Base-by-base conservation (phyloP, 2,329 filamentous ascomycete species). In the Apiospora saccharicola region DNA sequence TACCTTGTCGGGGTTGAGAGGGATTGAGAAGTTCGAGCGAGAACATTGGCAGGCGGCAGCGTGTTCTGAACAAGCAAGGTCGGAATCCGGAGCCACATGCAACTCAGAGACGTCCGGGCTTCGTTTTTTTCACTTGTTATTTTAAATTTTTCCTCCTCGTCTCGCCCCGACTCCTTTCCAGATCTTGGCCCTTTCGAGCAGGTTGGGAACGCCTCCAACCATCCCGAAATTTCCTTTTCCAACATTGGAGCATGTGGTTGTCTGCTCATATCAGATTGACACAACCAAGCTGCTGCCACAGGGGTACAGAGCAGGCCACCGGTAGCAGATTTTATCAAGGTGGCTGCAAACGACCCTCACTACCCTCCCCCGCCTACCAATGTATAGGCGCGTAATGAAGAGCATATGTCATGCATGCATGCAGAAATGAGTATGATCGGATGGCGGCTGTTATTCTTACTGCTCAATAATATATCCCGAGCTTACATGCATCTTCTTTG, bases 171-270 rank as follows among this genome's bases (percentile, higher is more conserved):
- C 57, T 64, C 57, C 30, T 64, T 41, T 41, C 34, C 30, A 64
- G 57, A n/a, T 10, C 57, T 64, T 41, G 34, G 8, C 57, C 34
- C 57, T 24, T 41, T 64, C 57, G 34, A 64, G 22, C 19, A 64
- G 57, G 57, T 41, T 64, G 57, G 57, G 30, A 41, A 24, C 57
- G 57, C 57, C 57, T 64, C 57, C 57, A 41, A 64, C 57, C 57
- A 64, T 64, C 34, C 57, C 57, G 57, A 64, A 64, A 41, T 64
- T 64, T 64, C 57, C 34, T 64, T 64, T 61, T n/a, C 57, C 34
- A 41, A 41, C 57, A 64, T 41, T 41, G 22, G 22, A 34, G 34
- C 57, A 64, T 64, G 34, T 41, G 57, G 19, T 64, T 41, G 57
- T 64, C 57, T 61, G 53, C 8, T 30, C 53, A 41, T 37, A 61